Base-by-base conservation (phyloP, 495 filamentous ascomycete species). In the Lophiostoma macrostomum region DNA sequence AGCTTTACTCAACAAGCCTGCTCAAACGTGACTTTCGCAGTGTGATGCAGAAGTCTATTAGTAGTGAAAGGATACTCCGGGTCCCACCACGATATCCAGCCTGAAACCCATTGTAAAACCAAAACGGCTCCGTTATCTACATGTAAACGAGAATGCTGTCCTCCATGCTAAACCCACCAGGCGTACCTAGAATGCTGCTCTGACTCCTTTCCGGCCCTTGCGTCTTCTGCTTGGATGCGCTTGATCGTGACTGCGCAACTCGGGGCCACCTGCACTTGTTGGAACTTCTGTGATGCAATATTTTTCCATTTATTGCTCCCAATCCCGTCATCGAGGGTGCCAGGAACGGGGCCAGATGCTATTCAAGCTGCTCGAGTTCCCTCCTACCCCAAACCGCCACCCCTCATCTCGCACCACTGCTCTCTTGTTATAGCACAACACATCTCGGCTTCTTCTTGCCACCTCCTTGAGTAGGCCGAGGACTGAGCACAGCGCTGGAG, bases 401-500 rank as follows among this genome's bases (percentile, higher is more conserved):
- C 19, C 25, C 38, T 16, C 31, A 5, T 18, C 48, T 19, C 34
- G 22, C 24, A 4, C 37, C 38, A 40, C n/a, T 5, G 28, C 20
- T 16, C 44, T 28, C 23, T 13, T 27, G 27, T 53, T 75, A 96
- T 65, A 96, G 76, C 66, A 96, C 86, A 31, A 75, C 68, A 74
- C 90, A 96, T 74, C 86, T 88, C 59, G 54, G 60, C 50, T 75
- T 78, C 72, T 80, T 84, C 69, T 81, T 79, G 64, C 80, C 80
- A 57, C 79, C 78, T 14, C 74, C 61, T 43, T 19, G 3, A 10
- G 78, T 67, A 22, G 86, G 84, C 47, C 83, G 80, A 27, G 88
- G 89, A 64, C 86, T 88, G 46, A 95, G 78, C 18, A 93, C 90
- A 47, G 90, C 90, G 42, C 90, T 93, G 62, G 19, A 34, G n/a